These are phyloP conservation scores for Pestalotiopsis sp. DNA, from an alignment of 2,329 filamentous ascomycete genomes.

Conservation along the genomic window DNA sequence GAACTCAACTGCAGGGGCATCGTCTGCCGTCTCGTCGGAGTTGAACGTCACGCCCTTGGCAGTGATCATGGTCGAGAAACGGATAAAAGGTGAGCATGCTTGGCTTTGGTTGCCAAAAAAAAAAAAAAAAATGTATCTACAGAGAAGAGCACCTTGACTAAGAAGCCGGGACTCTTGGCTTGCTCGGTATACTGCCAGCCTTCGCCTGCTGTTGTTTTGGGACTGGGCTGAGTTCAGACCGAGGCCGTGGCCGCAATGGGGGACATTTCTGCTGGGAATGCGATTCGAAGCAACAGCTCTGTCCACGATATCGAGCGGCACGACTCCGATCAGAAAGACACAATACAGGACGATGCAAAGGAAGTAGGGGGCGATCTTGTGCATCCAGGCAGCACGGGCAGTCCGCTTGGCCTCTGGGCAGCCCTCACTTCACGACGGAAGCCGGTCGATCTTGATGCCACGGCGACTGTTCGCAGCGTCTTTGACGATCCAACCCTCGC, in stretches of 20 bases:
- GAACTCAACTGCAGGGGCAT: not conserved
- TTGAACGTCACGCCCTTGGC: not conserved
- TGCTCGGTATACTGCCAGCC: not conserved
- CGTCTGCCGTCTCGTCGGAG: not conserved
- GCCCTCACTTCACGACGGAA: not conserved
- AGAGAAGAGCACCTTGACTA: not conserved
- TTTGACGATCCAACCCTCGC: slow-evolving; percentile 2
- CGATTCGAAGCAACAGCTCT: not conserved
- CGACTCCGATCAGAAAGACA: not conserved
- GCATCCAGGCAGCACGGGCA: not conserved
- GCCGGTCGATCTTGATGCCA: not conserved
- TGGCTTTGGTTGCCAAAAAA: not conserved
- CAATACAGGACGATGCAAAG: not conserved
- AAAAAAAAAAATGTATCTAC: not conserved
- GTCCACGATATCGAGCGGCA: not conserved
- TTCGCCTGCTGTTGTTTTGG: no score
- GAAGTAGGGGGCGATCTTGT: not conserved
- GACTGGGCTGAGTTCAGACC: not conserved
- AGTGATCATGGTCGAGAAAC: not conserved
- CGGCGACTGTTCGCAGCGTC: not conserved
- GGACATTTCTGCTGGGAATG: not conserved
- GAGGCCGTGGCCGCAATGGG: not conserved
- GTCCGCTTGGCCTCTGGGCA: slow-evolving; percentile 3
- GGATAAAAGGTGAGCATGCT: not conserved
- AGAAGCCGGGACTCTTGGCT: not conserved